phyloP scores from a whole-genome alignment of 2,329 filamentous ascomycete species.

The Xylaria sp. region DNA sequence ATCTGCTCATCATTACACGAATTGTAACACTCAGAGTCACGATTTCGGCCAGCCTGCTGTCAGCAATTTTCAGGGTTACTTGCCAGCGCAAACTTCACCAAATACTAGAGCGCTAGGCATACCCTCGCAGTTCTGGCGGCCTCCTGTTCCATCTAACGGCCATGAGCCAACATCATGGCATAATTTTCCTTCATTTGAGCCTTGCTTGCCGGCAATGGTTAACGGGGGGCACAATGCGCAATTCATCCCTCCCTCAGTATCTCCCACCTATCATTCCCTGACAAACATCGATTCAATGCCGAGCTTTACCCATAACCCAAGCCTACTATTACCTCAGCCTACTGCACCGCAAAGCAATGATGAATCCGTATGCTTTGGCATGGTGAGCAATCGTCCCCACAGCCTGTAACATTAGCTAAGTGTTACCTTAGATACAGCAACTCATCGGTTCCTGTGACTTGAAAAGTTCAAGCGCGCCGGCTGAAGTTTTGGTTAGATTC shows the following conservation, averaged over 20 bases:
- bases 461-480: not conserved
- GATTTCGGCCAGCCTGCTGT: too few relatives aligned
- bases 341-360: not conserved
- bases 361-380: slow-evolving; percentile 1
- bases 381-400: not conserved
- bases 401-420: not conserved
- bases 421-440: not conserved
- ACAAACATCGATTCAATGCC: not conserved
- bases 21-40: not conserved
- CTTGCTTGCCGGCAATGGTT: not conserved
- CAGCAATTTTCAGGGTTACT: not conserved
- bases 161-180: not conserved
- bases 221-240: not conserved
- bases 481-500: not conserved
- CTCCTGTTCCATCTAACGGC: not conserved
- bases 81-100: not conserved
- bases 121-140: not conserved
- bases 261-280: not conserved
- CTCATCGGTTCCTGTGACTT: not conserved
- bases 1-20: not conserved
- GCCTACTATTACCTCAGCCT: not conserved
- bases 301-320: not conserved
- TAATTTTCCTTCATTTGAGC: not conserved
- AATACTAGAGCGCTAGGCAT: not conserved
- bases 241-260: not conserved